Evolutionary conservation across 2,329 filamentous ascomycete genomes (phyloP), one percentile per base, ranked within the genome.

Genomic region (Neonectria faginata): DNA sequence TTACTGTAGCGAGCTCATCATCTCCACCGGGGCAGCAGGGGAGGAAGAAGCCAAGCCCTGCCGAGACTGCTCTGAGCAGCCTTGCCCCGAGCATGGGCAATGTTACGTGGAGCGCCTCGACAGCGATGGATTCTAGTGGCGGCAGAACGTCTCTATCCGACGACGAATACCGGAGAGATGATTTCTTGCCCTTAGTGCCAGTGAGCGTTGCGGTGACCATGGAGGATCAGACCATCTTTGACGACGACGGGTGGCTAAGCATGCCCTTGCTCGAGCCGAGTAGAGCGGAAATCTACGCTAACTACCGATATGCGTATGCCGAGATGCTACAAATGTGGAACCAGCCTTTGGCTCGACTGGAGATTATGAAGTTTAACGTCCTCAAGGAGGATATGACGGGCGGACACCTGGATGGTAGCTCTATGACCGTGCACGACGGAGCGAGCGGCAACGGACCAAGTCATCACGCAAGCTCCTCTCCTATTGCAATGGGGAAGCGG

Each of bases 351-450:
- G 83, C 87, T 33, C 83, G 89, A 18, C 82, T 91, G 1, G 89
- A 92, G 73, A 85, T 92, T 29, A 83, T 91, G 78, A 91, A 92
- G 72, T 91, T 91, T 72, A 91, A 91, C 66, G 84, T 87, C 4
- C 79, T 91, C 42, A 85, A 85, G 59, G 85, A 86, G 27, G 82
- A 84, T 52, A 70, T 51, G 70, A 74, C 60, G 22, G 67, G 45
- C 5, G 71, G 74, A 1, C 75, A 74, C 31, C 61, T 66, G 4
- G 76, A 79, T 22, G 73, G 70, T 47, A 78, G 74, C 65, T 75
- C 78, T 9, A 70, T 78, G 57, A 79, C 78, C 47, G 74, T 79
- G 20, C 78, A 78, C 36, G 81, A 82, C n/a, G 80, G 73, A 48
- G 74, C 73, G 41, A 79, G 78, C 44, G 76, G 76, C 51, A 76